Evolutionary conservation across 768 basidiomycete genomes (phyloP).

Genomic region (Ephemerocybe angulata): DNA sequence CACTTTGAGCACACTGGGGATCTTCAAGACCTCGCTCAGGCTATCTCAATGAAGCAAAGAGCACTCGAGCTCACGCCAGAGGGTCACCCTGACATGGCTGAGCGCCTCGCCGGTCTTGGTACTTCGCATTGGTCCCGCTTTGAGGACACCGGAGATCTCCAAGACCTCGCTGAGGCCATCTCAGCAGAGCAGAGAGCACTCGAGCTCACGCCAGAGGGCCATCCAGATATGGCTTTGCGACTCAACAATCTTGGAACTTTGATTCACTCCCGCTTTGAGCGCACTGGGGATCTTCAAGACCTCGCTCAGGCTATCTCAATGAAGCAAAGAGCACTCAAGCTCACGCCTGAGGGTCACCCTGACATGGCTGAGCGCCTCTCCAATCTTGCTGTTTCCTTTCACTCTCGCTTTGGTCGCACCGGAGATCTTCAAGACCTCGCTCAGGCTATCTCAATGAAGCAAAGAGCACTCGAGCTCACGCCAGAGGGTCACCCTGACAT

Average conservation of each 20-base stretch:
- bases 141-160: not conserved
- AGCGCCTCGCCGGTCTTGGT: not conserved
- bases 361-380: too few species aligned
- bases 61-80: not conserved
- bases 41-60: not conserved
- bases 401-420: too few species aligned
- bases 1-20: not conserved
- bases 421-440: too few species aligned
- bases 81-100: not conserved
- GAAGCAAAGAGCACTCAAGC: too few species aligned
- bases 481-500: too few species aligned
- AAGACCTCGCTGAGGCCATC: not conserved
- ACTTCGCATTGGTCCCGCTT: slow-evolving; percentile 11
- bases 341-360: too few species aligned
- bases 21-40: not conserved
- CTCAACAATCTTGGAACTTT: not conserved
- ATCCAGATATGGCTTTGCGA: not conserved
- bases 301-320: too few species aligned
- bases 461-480: too few species aligned
- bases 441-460: too few species aligned
- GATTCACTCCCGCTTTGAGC: not conserved
- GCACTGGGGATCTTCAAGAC: too few species aligned
- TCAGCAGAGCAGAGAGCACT: not conserved
- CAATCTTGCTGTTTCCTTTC: too few species aligned
- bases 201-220: not conserved